Conservation (phyloP, 805 yeast species). For the Myxozyma mucilagina region DNA sequence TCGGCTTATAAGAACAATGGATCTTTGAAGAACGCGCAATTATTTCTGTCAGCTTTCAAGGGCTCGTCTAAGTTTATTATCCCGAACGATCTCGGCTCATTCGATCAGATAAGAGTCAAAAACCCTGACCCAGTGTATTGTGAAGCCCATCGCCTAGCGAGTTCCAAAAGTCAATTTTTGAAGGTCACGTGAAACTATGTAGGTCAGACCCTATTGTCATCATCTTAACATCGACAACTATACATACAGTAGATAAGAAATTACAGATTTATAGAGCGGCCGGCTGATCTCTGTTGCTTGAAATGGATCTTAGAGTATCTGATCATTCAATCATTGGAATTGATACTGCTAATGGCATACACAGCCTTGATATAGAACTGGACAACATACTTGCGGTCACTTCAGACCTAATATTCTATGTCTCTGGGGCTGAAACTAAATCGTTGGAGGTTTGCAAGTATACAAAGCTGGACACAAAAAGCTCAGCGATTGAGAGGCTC, state of each 20-base stretch:
- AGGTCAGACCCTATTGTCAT: not conserved
- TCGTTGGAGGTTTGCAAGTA: not conserved
- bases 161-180: not conserved
- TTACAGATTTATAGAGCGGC: not conserved
- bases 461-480: not conserved
- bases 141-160: not conserved
- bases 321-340: not conserved
- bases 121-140: not conserved
- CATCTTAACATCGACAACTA: too few species aligned
- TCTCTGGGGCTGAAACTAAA: not conserved
- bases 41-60: not conserved
- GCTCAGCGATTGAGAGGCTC: not conserved
- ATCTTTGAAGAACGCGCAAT: not conserved
- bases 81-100: not conserved
- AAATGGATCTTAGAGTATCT: not conserved
- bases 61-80: too few species aligned
- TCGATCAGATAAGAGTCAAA: slow-evolving; percentile 1
- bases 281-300: not conserved
- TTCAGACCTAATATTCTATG: not conserved
- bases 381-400: not conserved
- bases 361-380: not conserved
- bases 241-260: not conserved
- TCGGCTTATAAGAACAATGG: not conserved
- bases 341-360: not conserved
- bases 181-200: not conserved